Evolutionary conservation across 2,329 filamentous ascomycete species (phyloP).

Genomic region (Penicillium sp.): DNA sequence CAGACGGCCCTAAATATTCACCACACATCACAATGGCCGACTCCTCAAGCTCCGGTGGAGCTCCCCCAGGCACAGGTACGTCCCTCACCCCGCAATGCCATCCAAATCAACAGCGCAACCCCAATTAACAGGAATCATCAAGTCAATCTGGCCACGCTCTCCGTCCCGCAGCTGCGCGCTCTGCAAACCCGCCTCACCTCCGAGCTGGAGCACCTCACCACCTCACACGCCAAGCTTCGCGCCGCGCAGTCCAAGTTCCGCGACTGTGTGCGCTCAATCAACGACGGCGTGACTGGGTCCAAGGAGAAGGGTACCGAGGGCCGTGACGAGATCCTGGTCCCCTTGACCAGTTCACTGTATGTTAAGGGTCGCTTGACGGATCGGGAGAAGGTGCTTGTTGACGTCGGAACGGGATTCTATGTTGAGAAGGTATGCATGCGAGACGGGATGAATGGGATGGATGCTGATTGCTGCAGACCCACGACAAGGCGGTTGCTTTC

Average conservation of each 20-base stretch:
- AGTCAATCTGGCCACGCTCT: conserved; percentile 70
- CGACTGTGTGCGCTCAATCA: conserved; percentile 78
- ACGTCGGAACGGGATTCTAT: conserved; percentile 90
- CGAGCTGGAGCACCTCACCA: conserved; percentile 89
- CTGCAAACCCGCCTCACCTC: conserved; percentile 96
- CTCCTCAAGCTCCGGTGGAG: conserved; percentile 22
- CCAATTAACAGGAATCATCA: not conserved
- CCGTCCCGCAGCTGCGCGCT: conserved; percentile 75
- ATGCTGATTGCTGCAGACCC: conserved; percentile 36
- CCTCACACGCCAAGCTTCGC: conserved; percentile 82
- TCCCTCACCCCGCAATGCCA: not conserved
- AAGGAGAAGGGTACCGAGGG: conserved; percentile 33
- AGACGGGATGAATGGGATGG: not conserved
- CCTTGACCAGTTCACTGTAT: conserved; percentile 89
- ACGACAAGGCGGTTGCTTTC: conserved; percentile 59
- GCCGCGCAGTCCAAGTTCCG: conserved; percentile 86
- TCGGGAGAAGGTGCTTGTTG: conserved; percentile 74
- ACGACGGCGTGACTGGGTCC: conserved; percentile 48
- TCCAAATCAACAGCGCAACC: not conserved
- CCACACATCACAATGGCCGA: conserved; percentile 1
- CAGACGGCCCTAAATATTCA: not conserved
- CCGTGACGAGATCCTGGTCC: conserved; percentile 67
- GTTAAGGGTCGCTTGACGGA: conserved; percentile 75
- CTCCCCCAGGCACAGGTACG: conserved; percentile 30
- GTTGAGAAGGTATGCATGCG: conserved; percentile 69